Evolutionary conservation across 2,329 filamentous ascomycete genomes (phyloP).

Genomic region (Penicillium sp.): DNA sequence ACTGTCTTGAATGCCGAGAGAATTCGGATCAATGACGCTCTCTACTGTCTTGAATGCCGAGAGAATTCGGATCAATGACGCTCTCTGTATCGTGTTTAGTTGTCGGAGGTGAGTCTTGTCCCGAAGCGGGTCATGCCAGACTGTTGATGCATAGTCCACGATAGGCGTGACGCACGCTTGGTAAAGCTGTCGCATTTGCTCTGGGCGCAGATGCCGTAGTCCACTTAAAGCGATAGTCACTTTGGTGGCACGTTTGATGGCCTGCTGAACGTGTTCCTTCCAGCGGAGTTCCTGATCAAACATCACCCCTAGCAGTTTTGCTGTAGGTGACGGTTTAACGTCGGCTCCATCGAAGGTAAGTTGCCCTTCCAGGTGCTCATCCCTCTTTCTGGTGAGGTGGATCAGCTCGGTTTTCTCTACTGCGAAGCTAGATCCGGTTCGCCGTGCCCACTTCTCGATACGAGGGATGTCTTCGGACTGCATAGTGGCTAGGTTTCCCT

Average conservation of each 20-base stretch:
- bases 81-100: neutral
- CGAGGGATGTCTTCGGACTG: neutral
- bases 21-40: no score
- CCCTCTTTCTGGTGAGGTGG: neutral
- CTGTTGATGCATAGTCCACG: neutral
- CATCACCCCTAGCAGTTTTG: neutral
- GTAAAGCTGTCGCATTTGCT: slow-evolving; percentile 1
- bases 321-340: no score
- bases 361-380: neutral
- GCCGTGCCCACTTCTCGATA: neutral
- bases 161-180: neutral
- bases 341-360: no score
- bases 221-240: neutral
- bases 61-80: neutral
- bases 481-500: neutral
- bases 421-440: slow-evolving; percentile 1
- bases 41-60: slow-evolving; percentile 1
- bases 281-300: neutral
- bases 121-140: neutral
- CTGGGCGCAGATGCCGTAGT: neutral
- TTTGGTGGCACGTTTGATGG: neutral
- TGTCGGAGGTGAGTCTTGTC: neutral
- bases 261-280: neutral
- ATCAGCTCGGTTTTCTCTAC: neutral
- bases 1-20: no score